These are phyloP conservation scores for Schizochytrium sp. DNA, from an alignment of 108 stramenopile genomes.

Conservation along the genomic window DNA sequence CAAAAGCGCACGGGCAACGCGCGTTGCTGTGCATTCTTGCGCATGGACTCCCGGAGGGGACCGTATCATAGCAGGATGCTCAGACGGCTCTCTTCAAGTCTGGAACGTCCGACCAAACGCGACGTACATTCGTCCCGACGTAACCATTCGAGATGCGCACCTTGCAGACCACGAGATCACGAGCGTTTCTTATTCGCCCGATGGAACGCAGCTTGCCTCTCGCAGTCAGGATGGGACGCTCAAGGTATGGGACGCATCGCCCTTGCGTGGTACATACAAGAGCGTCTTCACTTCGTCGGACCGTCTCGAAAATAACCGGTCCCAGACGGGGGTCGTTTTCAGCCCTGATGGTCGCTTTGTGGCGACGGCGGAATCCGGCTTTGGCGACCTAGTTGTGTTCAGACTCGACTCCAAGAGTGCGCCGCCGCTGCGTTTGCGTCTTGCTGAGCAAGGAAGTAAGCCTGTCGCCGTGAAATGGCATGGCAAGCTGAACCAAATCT, in stretches of 20 bases:
- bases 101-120: background rate
- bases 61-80: background rate
- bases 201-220: background rate
- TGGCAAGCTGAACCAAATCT: background rate
- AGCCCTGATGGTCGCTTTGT: background rate
- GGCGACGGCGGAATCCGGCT: background rate
- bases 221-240: background rate
- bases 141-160: background rate
- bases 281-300: background rate
- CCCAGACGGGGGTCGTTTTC: background rate
- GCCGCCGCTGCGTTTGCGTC: background rate
- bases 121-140: background rate
- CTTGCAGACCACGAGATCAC: background rate
- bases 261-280: background rate
- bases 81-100: background rate
- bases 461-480: background rate
- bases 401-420: background rate
- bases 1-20: background rate
- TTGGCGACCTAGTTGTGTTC: background rate
- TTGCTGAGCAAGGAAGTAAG: background rate
- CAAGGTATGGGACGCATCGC: background rate
- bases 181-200: background rate
- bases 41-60: background rate
- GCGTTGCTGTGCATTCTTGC: background rate
- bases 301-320: background rate